Evolutionary conservation across 768 basidiomycete genomes (phyloP), one percentile per base, ranked within the genome.

Genomic region (Rubroboletus pulcherrimus): DNA sequence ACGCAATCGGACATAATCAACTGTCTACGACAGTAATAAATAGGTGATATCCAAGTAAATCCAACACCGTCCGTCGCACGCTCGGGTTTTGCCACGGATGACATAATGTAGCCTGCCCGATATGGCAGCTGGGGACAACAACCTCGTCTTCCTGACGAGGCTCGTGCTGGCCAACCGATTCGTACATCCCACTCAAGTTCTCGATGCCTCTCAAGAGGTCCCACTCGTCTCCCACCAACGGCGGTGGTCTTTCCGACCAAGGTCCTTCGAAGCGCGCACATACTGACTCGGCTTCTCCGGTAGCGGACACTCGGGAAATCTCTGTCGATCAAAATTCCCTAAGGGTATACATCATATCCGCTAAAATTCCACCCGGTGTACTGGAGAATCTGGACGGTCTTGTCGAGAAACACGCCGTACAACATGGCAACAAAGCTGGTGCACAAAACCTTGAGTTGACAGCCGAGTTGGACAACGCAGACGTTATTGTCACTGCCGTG

Each of bases 401-500:
- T 11, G 59, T 68, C 38, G 70, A 71, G 43, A 53, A 46, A 37
- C 26, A 44, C 26, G 7, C 46, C 9, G 12, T 38, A 14, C 37
- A 42, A 30, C 49, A 7, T 9, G 48, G 24, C 0, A 9, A 39
- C 15, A 26, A 30, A 26, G 21, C 21, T 3, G 24, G 45, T 41
- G 34, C 57, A 26, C 60, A 60, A 9, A 51, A 49, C 14, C 50
- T 81, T 10, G 66, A 75, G 50, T 64, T 80, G 31, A 77, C 77
- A 53, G 57, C 61, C 15, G 63, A 79, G 38, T 58, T 73, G 4
- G 68, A 75, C 15, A 76, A 81, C 11, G 84, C 87, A 5, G 81
- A 91, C 49, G 73, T 91, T 34, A 71, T 92, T 38, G 64, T 93
- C 53, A 89, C 90, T 6, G 78, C 74, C 17, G 75, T 91, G 29